phyloP scores from a whole-genome alignment of 2,329 filamentous ascomycete species.

The Tolypocladium guangdongense region DNA sequence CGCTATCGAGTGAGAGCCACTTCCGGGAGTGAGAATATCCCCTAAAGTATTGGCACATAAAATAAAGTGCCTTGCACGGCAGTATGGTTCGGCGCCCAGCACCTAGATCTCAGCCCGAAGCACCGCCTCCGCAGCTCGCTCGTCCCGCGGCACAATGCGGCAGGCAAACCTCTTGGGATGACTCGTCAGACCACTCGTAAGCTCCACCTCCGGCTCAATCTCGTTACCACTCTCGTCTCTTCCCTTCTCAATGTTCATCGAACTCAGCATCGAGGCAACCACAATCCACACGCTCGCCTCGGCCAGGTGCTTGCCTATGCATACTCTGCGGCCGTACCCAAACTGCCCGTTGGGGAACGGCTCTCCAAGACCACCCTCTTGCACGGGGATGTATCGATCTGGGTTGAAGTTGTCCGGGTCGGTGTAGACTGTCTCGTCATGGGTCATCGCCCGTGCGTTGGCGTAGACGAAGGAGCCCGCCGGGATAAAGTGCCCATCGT shows the following conservation, averaged over 20 bases:
- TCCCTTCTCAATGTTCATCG: slow-evolving; percentile 21
- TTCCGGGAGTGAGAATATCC: neutral
- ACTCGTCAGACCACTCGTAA: slow-evolving; percentile 16
- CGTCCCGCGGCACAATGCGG: slow-evolving; percentile 13
- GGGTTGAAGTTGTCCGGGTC: slow-evolving; percentile 34
- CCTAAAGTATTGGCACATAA: neutral
- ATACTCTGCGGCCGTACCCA: slow-evolving; percentile 41
- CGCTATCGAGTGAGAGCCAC: neutral
- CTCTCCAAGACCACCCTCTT: slow-evolving; percentile 29
- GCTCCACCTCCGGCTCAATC: slow-evolving; percentile 15
- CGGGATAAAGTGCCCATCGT: slow-evolving; percentile 45
- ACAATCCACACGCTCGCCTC: slow-evolving; percentile 31
- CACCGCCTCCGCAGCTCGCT: slow-evolving; percentile 5
- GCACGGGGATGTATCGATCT: slow-evolving; percentile 26
- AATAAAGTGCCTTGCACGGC: neutral
- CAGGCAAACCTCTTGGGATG: slow-evolving; percentile 15
- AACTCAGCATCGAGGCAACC: slow-evolving; percentile 27
- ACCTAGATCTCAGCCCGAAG: neutral
- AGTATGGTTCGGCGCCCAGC: neutral
- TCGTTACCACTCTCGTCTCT: slow-evolving; percentile 22
- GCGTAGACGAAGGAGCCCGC: slow-evolving; percentile 35
- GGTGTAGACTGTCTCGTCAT: slow-evolving; percentile 27
- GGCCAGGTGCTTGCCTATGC: slow-evolving; percentile 38
- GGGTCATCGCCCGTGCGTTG: slow-evolving; percentile 33
- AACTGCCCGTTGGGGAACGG: slow-evolving; percentile 36